A percentile compares a stretch with the other conserved stretches of the same genome.
Evolutionary conservation across 208 protist species (phyloP).

Genomic region (Jaenimonas drosophilae): DNA sequence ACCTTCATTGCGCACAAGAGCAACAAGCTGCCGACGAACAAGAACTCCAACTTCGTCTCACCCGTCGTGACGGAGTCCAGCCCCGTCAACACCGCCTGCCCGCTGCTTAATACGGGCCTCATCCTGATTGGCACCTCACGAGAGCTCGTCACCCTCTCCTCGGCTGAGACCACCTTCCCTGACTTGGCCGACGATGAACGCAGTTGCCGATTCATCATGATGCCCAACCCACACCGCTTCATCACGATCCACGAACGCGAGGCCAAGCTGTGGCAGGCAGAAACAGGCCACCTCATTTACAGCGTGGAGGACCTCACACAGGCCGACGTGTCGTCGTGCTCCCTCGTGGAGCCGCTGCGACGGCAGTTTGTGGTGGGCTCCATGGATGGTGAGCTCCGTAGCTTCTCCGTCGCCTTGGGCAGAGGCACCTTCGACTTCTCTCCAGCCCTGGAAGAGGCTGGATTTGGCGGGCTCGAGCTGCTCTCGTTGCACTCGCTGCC

Average conservation of each 20-base stretch:
- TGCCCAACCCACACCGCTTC: conserved; percentile 16
- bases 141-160: conserved; percentile 17
- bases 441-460: conserved; percentile 6
- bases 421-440: conserved; percentile 18
- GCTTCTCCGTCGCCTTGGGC: conserved; percentile 26
- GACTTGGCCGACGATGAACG: conserved; percentile 26
- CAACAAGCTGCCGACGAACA: neutral
- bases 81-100: conserved; percentile 17
- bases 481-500: conserved; percentile 21
- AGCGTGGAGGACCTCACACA: conserved; percentile 11
- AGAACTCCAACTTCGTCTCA: neutral
- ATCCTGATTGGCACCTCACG: conserved; percentile 16
- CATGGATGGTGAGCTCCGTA: conserved; percentile 32
- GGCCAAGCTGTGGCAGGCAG: conserved; percentile 26
- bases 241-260: conserved; percentile 31
- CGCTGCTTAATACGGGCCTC: conserved; percentile 9
- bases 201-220: conserved; percentile 34
- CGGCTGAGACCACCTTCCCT: conserved; percentile 12
- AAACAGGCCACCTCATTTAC: conserved; percentile 23
- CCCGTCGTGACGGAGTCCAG: neutral
- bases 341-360: conserved; percentile 21
- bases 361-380: conserved; percentile 31
- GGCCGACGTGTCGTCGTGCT: conserved; percentile 24
- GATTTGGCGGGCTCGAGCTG: conserved; percentile 12
- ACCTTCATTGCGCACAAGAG: no score